A percentile compares a stretch with the other conserved stretches of the same genome.
These are phyloP conservation scores for Brasenia schreberi DNA, from an alignment of 164 flowering plant genomes.

Conservation along the genomic window DNA sequence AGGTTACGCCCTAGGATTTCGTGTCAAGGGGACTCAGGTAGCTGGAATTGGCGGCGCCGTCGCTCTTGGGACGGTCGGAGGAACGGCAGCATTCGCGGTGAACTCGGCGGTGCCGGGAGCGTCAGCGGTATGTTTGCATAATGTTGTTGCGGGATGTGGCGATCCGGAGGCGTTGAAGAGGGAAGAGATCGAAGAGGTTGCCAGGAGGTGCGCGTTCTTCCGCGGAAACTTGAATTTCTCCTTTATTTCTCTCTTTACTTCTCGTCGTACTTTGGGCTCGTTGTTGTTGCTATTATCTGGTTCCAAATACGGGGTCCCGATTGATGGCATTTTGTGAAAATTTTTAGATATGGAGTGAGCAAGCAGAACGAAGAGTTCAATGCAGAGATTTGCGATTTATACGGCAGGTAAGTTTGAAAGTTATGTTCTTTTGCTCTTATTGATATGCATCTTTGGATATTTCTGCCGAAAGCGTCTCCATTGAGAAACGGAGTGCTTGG, in stretches of 20 bases:
- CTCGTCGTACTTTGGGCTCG: background rate
- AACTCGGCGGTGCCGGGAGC: constrained; percentile 75
- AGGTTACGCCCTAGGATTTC: constrained; percentile 57
- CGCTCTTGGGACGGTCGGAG: constrained; percentile 61
- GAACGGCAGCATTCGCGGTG: constrained; percentile 59
- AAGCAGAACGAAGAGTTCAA: constrained; percentile 77
- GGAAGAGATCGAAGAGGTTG: constrained; percentile 61
- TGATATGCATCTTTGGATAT: background rate
- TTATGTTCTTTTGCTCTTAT: background rate
- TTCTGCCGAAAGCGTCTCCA: background rate
- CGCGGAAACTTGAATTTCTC: background rate
- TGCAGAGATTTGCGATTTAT: constrained; percentile 82
- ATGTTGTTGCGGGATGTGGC: constrained; percentile 50
- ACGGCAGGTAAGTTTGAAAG: constrained; percentile 39
- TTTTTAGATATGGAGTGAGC: constrained; percentile 79
- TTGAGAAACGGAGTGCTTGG: background rate
- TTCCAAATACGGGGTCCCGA: background rate
- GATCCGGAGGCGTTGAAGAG: constrained; percentile 52
- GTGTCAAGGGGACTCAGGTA: constrained; percentile 32
- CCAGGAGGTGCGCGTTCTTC: constrained; percentile 32
- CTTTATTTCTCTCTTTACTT: background rate
- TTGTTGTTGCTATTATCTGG: background rate
- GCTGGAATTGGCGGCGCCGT: constrained; percentile 64
- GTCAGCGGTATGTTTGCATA: constrained; percentile 73
- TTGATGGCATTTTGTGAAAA: background rate